A percentile compares a stretch with the other conserved stretches of the same genome.
phyloP scores from a whole-genome alignment of 495 filamentous ascomycete species.

The Xylaria grammica region DNA sequence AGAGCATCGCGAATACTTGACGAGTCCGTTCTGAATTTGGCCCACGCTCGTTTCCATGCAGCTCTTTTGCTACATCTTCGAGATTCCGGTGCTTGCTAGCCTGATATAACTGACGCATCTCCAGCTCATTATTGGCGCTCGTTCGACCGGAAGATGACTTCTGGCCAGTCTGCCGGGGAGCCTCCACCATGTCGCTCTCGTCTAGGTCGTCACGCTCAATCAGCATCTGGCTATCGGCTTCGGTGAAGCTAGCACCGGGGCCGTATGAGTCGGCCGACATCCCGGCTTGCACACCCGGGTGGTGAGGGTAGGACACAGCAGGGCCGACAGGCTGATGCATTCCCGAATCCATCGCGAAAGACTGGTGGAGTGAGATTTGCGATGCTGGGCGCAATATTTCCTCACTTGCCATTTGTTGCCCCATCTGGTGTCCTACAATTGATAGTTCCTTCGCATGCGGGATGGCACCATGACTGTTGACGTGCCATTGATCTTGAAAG shows the following conservation, averaged over 20 bases:
- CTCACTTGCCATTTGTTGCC: conserved; percentile 62
- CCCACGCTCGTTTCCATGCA: conserved; percentile 63
- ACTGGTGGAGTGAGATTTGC: conserved; percentile 58
- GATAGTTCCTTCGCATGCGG: conserved; percentile 48
- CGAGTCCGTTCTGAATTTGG: conserved; percentile 92
- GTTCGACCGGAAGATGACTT: conserved; percentile 70
- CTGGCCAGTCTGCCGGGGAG: conserved; percentile 28
- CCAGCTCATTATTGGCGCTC: conserved; percentile 86
- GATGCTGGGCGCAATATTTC: conserved; percentile 67
- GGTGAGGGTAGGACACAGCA: conserved; percentile 56
- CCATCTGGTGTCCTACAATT: conserved; percentile 36
- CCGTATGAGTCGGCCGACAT: conserved; percentile 57
- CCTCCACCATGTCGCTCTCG: conserved; percentile 60
- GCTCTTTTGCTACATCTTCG: conserved; percentile 81
- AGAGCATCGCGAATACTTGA: conserved; percentile 97
- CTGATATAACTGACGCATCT: conserved; percentile 82
- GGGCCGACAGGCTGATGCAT: conserved; percentile 57
- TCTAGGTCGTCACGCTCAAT: conserved; percentile 71
- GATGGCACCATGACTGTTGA: conserved; percentile 47
- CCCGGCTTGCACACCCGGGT: conserved; percentile 58
- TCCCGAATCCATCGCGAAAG: conserved; percentile 55
- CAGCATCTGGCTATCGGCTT: conserved; percentile 69
- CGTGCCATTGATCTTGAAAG: conserved; percentile 59
- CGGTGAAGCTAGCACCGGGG: conserved; percentile 65
- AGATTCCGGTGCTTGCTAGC: conserved; percentile 75